Evolutionary conservation across 768 basidiomycete genomes (phyloP), one percentile per base, ranked within the genome.

Genomic region (Lenzites betulinus): DNA sequence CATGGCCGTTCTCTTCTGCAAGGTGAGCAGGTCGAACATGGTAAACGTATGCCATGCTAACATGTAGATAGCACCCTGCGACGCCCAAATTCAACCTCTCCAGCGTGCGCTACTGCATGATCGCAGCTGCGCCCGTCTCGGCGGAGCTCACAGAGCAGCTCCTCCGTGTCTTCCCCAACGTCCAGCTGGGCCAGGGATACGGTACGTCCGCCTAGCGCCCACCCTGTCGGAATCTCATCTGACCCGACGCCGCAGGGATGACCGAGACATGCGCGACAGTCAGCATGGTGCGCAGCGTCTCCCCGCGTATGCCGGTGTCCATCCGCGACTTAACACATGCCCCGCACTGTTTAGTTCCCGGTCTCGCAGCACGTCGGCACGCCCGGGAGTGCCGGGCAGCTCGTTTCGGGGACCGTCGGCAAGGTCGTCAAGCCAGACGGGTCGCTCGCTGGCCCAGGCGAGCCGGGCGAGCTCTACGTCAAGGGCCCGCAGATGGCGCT

Each of bases 181-280:
- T 82, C 0, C 74, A 80, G 53, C 79, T 88, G 38, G 86, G 85
- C 4, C 86, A 88, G 69, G 82, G 80, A 7, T 87, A 85, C 55
- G 86, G 85, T 82, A 13, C 15, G 62, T 6, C 9, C 3, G 11
- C 12, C 3, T 16, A 26, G 22, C 23, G 43, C 13, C 42, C 12
- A 18, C 8, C 8, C n/a, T n/a, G 16, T 16, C n/a, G 22, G 1
- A 3, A 11, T 11, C 11, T 6, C 18, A 7, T 18, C 22, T 18
- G n/a, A 36, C 1, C 7, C 16, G 18, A 3, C 12, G 38, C 6
- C 30, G 30, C 30, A 89, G 88, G 89, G 13, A 83, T 88, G 84
- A 91, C 89, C 0, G 89, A 91, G 69, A 80, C 84, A 0, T 77
- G 77, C 52, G 85, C 85, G 0, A 77, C 81, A 1, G 75, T 81